phyloP scores from a whole-genome alignment of 139 green algal genomes.

The Volvox africanus region DNA sequence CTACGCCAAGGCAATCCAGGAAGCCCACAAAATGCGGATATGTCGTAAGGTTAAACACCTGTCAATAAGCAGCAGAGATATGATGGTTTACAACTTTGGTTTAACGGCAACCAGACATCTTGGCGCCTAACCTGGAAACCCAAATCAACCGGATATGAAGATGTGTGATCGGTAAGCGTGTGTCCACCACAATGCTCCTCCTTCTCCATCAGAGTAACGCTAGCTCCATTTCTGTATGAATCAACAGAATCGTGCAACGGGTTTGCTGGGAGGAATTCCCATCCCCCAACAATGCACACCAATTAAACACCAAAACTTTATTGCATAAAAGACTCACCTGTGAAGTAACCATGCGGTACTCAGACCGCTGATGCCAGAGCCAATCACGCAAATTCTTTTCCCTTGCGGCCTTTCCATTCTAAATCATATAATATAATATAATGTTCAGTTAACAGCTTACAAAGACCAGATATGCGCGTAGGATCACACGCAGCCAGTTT shows the following conservation, averaged over 20 bases:
- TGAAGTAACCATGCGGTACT: conserved; percentile 87
- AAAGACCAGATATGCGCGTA: no score
- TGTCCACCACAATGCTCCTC: conserved; percentile 89
- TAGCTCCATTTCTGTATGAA: conserved; percentile 70
- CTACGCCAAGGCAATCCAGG: conserved; percentile 90
- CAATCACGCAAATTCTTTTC: conserved; percentile 72
- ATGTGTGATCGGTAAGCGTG: conserved; percentile 85
- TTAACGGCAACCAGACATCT: conserved; percentile 4
- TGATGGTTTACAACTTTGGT: neutral
- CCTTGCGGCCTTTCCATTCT: neutral
- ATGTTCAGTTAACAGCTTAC: no score
- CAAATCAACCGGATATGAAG: conserved; percentile 84
- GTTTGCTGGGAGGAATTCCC: no score
- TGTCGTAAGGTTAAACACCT: conserved; percentile 96
- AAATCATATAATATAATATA: neutral
- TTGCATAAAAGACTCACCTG: conserved; percentile 57
- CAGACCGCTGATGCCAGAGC: conserved; percentile 88
- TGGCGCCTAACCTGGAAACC: conserved; percentile 88
- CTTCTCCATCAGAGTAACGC: conserved; percentile 91
- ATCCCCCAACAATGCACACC: no score
- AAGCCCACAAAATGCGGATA: conserved; percentile 95
- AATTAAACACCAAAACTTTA: no score
- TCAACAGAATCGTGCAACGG: no score
- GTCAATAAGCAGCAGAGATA: neutral
- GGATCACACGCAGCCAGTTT: no score